These are phyloP conservation scores for Alternaria hordeiaustralica DNA, from an alignment of 2,329 filamentous ascomycete species.

Conservation along the genomic window DNA sequence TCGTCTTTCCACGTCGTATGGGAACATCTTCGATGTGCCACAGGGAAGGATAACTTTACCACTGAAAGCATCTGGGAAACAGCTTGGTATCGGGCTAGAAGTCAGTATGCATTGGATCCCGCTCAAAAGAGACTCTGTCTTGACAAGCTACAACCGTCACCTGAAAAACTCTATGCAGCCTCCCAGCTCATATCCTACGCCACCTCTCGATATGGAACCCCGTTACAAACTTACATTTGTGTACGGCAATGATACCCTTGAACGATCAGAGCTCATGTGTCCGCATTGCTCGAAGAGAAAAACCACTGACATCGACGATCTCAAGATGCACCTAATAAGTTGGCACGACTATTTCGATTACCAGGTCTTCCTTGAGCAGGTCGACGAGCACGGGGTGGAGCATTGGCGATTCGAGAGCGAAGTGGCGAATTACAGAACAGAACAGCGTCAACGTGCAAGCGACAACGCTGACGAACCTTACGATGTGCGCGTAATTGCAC, in stretches of 20 bases:
- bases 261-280: slow-evolving; percentile 18
- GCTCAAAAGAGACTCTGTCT: slow-evolving; percentile 12
- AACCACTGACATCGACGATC: slow-evolving; percentile 20
- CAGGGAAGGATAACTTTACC: slow-evolving; percentile 15
- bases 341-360: slow-evolving; percentile 47
- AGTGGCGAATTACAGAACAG: slow-evolving; percentile 24
- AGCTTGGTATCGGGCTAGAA: slow-evolving; percentile 30
- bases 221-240: slow-evolving; percentile 18
- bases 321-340: slow-evolving; percentile 45
- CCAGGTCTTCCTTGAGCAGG: slow-evolving; percentile 10
- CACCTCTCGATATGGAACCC: slow-evolving; percentile 20
- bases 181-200: slow-evolving; percentile 9
- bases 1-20: slow-evolving; percentile 34
- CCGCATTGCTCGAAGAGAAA: slow-evolving; percentile 22
- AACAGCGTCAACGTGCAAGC: slow-evolving; percentile 29
- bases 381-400: slow-evolving; percentile 20
- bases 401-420: slow-evolving; percentile 26
- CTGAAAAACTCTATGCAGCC: slow-evolving; percentile 6
- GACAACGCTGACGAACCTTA: slow-evolving; percentile 30
- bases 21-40: slow-evolving; percentile 35
- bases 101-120: slow-evolving; percentile 31
- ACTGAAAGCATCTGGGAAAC: slow-evolving; percentile 7
- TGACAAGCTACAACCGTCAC: slow-evolving; percentile 34
- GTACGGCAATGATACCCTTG: slow-evolving; percentile 18
- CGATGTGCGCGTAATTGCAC: slow-evolving; percentile 43